Conservation (phyloP, 106 monocot species). For the Acorus calamus region DNA sequence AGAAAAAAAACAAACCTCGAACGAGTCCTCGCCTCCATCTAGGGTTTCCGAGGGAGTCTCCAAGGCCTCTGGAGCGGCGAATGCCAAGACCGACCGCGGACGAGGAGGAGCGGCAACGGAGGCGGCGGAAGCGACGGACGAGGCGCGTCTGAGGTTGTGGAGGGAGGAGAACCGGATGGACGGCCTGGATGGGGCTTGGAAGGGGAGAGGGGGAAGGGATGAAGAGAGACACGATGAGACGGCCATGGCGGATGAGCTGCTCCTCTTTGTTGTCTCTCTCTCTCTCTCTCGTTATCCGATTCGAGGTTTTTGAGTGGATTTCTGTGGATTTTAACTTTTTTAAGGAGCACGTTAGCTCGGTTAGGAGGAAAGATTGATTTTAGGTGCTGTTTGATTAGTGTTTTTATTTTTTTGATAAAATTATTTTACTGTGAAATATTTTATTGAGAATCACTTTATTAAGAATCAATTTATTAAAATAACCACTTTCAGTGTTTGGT, state of each 20-base stretch:
- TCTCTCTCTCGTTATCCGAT: too few species aligned
- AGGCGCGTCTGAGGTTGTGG: neutral
- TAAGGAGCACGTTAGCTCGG: too few species aligned
- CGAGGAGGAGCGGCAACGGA: neutral
- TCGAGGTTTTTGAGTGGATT: too few species aligned
- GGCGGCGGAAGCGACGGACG: neutral
- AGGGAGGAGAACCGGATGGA: neutral
- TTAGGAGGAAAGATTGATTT: too few species aligned
- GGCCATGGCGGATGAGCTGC: conserved; percentile 6
- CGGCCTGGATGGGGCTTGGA: neutral
- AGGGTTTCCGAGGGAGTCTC: conserved; percentile 3
- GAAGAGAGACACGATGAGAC: neutral
- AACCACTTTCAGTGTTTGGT: too few species aligned
- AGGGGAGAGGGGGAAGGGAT: conserved; percentile 5
- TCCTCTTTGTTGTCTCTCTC: too few species aligned
- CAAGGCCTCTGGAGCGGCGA: conserved; percentile 3
- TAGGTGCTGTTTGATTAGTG: too few species aligned
- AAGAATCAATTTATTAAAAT: too few species aligned
- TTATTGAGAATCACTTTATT: too few species aligned
- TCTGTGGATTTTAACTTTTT: too few species aligned
- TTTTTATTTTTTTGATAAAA: too few species aligned
- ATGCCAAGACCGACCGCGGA: neutral
- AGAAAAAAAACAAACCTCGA: neutral
- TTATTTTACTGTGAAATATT: too few species aligned
- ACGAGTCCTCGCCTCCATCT: neutral